Percentiles rank a stretch among this genome's conserved stretches.
These are phyloP conservation scores for Elaphomyces granulatus DNA, from an alignment of 495 filamentous ascomycete genomes.

Conservation along the genomic window DNA sequence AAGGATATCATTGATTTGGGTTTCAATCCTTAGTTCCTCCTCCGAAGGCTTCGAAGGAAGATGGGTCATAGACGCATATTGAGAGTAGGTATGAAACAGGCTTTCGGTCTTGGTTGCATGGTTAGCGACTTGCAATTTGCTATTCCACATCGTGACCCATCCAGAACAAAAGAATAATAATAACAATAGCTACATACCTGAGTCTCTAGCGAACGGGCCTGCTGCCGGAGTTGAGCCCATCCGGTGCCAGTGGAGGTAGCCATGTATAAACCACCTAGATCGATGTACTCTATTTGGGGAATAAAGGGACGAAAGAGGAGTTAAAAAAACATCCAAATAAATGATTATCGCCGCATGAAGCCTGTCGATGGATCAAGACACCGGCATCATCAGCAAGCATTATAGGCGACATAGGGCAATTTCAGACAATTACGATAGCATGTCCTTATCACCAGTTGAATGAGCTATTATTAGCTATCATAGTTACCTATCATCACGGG, in stretches of 20 bases:
- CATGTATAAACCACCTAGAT: slow-evolving; percentile 32
- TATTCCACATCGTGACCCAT: no score
- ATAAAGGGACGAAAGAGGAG: slow-evolving; percentile 11
- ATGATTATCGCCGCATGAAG: no score
- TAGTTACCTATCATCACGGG: no score
- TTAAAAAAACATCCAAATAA: slow-evolving; percentile 19
- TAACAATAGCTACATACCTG: slow-evolving; percentile 44
- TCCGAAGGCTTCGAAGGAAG: slow-evolving; percentile 71
- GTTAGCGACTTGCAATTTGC: no score
- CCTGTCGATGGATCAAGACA: no score
- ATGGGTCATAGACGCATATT: slow-evolving; percentile 71
- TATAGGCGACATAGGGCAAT: no score
- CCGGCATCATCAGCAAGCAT: no score
- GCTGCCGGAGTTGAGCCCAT: slow-evolving; percentile 92
- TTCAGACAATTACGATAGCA: no score
- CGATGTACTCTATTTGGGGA: not conserved
- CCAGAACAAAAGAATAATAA: slow-evolving; percentile 4
- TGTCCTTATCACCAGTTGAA: no score
- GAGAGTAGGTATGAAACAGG: slow-evolving; percentile 88
- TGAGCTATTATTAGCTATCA: no score
- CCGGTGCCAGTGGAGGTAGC: slow-evolving; percentile 62
- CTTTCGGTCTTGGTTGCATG: slow-evolving; percentile 56
- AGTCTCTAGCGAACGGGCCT: slow-evolving; percentile 77
- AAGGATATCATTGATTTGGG: slow-evolving; percentile 71
- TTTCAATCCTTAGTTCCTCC: slow-evolving; percentile 67